A percentile compares a stretch with the other conserved stretches of the same genome.
Conservation (phyloP, 768 basidiomycete species). For the Russula compacta region DNA sequence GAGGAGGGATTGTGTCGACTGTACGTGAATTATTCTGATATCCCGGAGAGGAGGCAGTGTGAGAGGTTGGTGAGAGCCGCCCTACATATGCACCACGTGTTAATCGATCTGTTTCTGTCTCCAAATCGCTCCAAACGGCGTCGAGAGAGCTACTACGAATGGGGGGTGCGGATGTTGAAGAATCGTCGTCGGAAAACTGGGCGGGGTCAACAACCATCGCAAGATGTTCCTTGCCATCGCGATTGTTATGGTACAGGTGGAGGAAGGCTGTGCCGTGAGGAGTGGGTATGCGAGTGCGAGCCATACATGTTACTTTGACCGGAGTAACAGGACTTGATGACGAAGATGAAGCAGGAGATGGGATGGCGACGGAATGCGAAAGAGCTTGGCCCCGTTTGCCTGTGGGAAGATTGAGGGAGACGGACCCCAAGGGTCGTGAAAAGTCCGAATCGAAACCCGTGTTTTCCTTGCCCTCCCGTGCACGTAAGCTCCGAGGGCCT, state of each 20-base stretch:
- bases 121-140: conserved; percentile 69
- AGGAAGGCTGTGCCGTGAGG: conserved; percentile 90
- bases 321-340: conserved; percentile 21
- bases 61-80: conserved; percentile 50
- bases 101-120: conserved; percentile 91
- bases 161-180: conserved; percentile 30
- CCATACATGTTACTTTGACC: conserved; percentile 86
- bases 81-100: conserved; percentile 92
- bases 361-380: conserved; percentile 10
- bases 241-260: conserved; percentile 90
- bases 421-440: conserved; percentile 29
- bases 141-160: conserved; percentile 82
- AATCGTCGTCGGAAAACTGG: conserved; percentile 51
- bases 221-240: conserved; percentile 89
- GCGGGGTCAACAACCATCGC: conserved; percentile 91
- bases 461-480: conserved; percentile 48
- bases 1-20: conserved; percentile 43
- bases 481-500: conserved; percentile 57
- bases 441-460: conserved; percentile 30
- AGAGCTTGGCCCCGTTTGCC: conserved; percentile 31
- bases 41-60: conserved; percentile 27
- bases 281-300: conserved; percentile 94
- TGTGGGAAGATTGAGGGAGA: conserved; percentile 29
- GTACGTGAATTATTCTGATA: conserved; percentile 11
- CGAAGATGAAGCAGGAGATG: conserved; percentile 8